Conservation (phyloP, 345 rosid genomes). For the Durio zibethinus region DNA sequence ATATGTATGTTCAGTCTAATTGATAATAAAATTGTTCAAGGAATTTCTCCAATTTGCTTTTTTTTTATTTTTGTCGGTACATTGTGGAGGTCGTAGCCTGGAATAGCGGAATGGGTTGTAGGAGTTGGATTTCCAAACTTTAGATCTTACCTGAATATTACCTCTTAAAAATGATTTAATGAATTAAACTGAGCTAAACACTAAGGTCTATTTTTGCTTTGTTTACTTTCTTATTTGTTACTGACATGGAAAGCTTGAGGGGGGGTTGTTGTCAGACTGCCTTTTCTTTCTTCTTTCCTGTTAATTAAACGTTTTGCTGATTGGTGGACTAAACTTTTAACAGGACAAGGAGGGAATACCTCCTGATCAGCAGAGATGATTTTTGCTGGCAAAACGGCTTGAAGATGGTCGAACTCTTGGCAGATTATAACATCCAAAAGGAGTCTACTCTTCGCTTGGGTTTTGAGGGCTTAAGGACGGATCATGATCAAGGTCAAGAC, state of each 20-base stretch:
- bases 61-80: too few relatives aligned
- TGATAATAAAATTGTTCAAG: background rate
- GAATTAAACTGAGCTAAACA: too few relatives aligned
- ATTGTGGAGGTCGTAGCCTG: too few relatives aligned
- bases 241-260: background rate
- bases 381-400: conserved; percentile 89
- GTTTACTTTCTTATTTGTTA: background rate
- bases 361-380: conserved; percentile 93
- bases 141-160: too few relatives aligned
- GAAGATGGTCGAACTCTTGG: conserved; percentile 94
- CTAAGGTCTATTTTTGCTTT: background rate
- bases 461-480: conserved; percentile 90
- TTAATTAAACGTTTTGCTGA: background rate
- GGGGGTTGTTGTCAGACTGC: background rate
- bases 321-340: background rate
- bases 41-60: background rate
- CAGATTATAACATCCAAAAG: conserved; percentile 88
- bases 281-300: background rate
- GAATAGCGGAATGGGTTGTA: too few relatives aligned
- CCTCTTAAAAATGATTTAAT: too few relatives aligned
- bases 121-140: too few relatives aligned
- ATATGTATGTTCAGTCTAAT: background rate
- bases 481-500: conserved; percentile 98
- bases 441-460: conserved; percentile 93
- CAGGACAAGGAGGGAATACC: conserved; percentile 99